Percentiles rank a stretch among this genome's conserved stretches.
These are phyloP conservation scores for Kockovaella imperatae DNA, from an alignment of 768 basidiomycete species.

Conservation along the genomic window DNA sequence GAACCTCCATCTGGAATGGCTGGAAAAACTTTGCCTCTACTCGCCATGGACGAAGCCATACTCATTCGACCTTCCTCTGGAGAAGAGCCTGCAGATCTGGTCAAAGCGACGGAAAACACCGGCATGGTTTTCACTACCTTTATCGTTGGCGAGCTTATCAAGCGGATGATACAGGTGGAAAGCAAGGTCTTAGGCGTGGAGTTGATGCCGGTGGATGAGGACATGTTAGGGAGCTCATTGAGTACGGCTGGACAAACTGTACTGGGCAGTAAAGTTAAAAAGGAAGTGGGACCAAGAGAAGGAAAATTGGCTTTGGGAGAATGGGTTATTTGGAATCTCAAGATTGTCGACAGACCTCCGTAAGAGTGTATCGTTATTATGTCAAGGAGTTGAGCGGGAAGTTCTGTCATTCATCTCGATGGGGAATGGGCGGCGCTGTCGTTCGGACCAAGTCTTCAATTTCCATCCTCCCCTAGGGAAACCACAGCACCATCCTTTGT, in stretches of 20 bases:
- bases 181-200: constrained; percentile 2
- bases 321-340: constrained; percentile 27
- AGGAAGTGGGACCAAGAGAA: constrained; percentile 7
- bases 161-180: constrained; percentile 5
- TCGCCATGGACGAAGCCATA: constrained; percentile 11
- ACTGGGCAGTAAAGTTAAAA: not conserved
- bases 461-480: no score
- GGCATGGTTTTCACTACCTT: constrained; percentile 32
- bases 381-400: no score
- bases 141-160: constrained; percentile 17
- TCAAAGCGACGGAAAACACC: constrained; percentile 6
- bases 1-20: constrained; percentile 7
- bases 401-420: no score
- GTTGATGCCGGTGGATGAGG: constrained; percentile 16
- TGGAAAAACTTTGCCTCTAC: not conserved
- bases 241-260: no score
- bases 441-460: no score
- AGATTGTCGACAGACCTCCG: constrained; percentile 17
- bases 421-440: no score
- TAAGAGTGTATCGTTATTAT: no score
- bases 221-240: no score
- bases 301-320: constrained; percentile 21
- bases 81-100: constrained; percentile 5
- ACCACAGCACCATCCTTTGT: no score
- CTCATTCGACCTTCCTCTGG: constrained; percentile 38